Base-by-base conservation (phyloP, 768 basidiomycete species). In the Pulveroboletus sp. region DNA sequence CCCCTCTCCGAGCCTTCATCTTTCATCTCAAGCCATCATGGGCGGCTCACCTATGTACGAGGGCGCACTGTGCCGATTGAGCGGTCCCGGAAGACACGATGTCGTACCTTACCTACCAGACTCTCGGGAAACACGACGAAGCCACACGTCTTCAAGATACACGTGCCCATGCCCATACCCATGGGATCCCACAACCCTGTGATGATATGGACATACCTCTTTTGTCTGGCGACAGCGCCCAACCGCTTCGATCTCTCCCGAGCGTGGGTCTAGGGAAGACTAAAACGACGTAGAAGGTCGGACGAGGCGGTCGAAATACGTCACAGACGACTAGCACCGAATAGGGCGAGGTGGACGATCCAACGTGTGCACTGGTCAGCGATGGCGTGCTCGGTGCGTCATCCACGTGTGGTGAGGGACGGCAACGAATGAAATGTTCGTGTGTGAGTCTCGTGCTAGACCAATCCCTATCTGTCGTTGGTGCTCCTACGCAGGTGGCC, bases 61-160 rank as follows among this genome's bases (percentile, higher is more conserved):
- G 27, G 27, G 27, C 27, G 14, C 37, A 30, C 13, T 5, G 17
- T 23, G 43, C 22, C 10, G 26, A n/a, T 51, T 47, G 41, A 43
- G 54, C 49, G 40, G 51, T 36, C 30, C 35, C 50, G 34, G 30
- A 43, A 30, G 23, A 10, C 32, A 32, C n/a, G n/a, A 46, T 30
- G 22, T 43, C 23, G 36, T 12, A 12, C 27, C 6, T 29, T 34
- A n/a, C n/a, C 35, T 26, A 26, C 26, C 40, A 11, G 43, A 43
- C 17, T 26, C 4, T 39, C 43, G 19, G 36, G 26, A 38, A 36
- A 38, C 45, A 31, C 42, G 27, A 20, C 42, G 24, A 47, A 12
- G 19, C 37, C 48, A 41, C 38, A 38, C 17, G 35, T 32, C 32
- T 35, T 23, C 24, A 13, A 30, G 31, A 35, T 14, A 47, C 58